Percentiles rank a stretch among this genome's conserved stretches.
Conservation (phyloP, 306 rosid genomes). For the Datisca glomerata region DNA sequence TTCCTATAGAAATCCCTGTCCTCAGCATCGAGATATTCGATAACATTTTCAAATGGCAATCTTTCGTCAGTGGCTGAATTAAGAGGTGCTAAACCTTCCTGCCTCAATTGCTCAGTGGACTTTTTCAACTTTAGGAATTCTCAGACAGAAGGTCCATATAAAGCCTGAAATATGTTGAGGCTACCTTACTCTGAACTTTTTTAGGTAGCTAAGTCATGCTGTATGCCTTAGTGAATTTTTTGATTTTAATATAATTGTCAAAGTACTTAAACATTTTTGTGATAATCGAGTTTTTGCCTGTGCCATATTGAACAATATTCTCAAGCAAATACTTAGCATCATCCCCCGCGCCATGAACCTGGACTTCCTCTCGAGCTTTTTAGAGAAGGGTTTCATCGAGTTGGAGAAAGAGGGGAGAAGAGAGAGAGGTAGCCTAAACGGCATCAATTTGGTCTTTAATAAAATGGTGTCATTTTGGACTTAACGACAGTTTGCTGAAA, state of each 20-base stretch:
- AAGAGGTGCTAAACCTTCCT: constrained; percentile 49
- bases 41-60: constrained; percentile 61
- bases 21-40: constrained; percentile 44
- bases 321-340: constrained; percentile 47
- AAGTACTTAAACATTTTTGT: constrained; percentile 32
- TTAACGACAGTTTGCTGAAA: too few species aligned
- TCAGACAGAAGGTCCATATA: constrained; percentile 62
- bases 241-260: constrained; percentile 27
- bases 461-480: too few species aligned
- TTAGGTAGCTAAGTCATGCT: constrained; percentile 43
- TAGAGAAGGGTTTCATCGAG: too few species aligned
- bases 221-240: constrained; percentile 26
- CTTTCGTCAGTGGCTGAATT: constrained; percentile 28
- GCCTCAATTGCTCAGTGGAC: constrained; percentile 26
- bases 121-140: constrained; percentile 50
- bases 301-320: constrained; percentile 30
- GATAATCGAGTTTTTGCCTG: constrained; percentile 46
- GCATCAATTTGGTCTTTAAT: too few species aligned
- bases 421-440: too few species aligned
- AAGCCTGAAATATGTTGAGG: constrained; percentile 69
- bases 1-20: constrained; percentile 44
- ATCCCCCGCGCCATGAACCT: too few species aligned
- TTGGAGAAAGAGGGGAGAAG: too few species aligned
- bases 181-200: constrained; percentile 36
- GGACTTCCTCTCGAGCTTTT: too few species aligned